A percentile compares a stretch with the other conserved stretches of the same genome.
Evolutionary conservation across 495 filamentous ascomycete species (phyloP).

Genomic region (Podospora comata): DNA sequence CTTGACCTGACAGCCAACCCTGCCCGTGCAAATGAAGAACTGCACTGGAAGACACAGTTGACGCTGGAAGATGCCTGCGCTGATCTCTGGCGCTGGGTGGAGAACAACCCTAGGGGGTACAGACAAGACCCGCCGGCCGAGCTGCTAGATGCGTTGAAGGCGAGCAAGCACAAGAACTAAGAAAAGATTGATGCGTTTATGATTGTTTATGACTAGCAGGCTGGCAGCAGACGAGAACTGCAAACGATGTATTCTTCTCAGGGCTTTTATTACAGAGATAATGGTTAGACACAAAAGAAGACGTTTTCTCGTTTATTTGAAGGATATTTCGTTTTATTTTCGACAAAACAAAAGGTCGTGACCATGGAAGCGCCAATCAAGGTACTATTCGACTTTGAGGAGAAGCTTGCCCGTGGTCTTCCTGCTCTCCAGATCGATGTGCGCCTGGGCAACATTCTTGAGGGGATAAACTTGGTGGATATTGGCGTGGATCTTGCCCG

Average conservation of each 20-base stretch:
- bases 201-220: constrained; percentile 4
- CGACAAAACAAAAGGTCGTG: not conserved
- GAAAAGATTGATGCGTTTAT: not conserved
- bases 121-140: constrained; percentile 82
- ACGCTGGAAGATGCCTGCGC: constrained; percentile 90
- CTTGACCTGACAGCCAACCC: constrained; percentile 93
- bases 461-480: constrained; percentile 84
- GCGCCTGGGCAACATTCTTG: constrained; percentile 68
- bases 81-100: constrained; percentile 91
- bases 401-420: constrained; percentile 81
- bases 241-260: not conserved
- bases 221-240: constrained; percentile 3
- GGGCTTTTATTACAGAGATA: not conserved
- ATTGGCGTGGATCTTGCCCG: constrained; percentile 65
- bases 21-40: constrained; percentile 77
- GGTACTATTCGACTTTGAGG: constrained; percentile 36
- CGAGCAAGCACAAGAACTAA: constrained; percentile 29
- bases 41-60: constrained; percentile 86
- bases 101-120: constrained; percentile 95
- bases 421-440: constrained; percentile 76
- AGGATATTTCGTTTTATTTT: not conserved
- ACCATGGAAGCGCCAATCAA: not conserved
- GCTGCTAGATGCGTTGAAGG: constrained; percentile 69
- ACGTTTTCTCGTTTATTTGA: not conserved
- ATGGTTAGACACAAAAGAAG: not conserved